phyloP scores from a whole-genome alignment of 2,329 filamentous ascomycete species.

The Epicoccum nigrum region DNA sequence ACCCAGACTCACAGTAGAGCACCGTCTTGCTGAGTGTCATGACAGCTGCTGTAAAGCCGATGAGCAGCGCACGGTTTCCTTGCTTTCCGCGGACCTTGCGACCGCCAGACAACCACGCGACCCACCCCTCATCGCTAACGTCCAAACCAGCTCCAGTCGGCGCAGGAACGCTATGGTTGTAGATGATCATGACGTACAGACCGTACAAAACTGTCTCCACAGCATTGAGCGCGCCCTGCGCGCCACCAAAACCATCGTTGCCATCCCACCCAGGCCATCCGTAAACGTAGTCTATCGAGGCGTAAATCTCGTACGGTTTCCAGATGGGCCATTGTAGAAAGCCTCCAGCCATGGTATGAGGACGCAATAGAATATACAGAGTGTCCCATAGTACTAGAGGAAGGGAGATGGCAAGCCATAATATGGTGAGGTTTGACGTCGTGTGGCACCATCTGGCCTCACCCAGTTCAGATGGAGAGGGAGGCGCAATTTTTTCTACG shows the following conservation, averaged over 20 bases:
- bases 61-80: slow-evolving; percentile 62
- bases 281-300: slow-evolving; percentile 79
- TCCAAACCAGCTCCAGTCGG: slow-evolving; percentile 50
- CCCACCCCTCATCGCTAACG: slow-evolving; percentile 40
- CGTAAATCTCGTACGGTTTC: slow-evolving; percentile 81
- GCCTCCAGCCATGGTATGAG: slow-evolving; percentile 81
- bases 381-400: slow-evolving; percentile 84
- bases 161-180: slow-evolving; percentile 44
- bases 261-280: slow-evolving; percentile 72
- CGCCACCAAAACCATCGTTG: slow-evolving; percentile 75
- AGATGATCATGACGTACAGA: slow-evolving; percentile 65
- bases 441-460: slow-evolving; percentile 61
- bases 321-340: slow-evolving; percentile 73
- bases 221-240: slow-evolving; percentile 73
- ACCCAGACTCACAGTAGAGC: slow-evolving; percentile 63
- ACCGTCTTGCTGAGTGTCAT: slow-evolving; percentile 73
- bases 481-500: slow-evolving; percentile 19
- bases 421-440: slow-evolving; percentile 63
- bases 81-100: slow-evolving; percentile 58
- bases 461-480: slow-evolving; percentile 28
- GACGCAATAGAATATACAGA: slow-evolving; percentile 78
- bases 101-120: slow-evolving; percentile 55
- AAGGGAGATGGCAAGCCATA: slow-evolving; percentile 77
- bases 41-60: slow-evolving; percentile 64
- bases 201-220: slow-evolving; percentile 71